phyloP scores from a whole-genome alignment of 208 protist genomes.

The Plasmodiophora brassicae region DNA sequence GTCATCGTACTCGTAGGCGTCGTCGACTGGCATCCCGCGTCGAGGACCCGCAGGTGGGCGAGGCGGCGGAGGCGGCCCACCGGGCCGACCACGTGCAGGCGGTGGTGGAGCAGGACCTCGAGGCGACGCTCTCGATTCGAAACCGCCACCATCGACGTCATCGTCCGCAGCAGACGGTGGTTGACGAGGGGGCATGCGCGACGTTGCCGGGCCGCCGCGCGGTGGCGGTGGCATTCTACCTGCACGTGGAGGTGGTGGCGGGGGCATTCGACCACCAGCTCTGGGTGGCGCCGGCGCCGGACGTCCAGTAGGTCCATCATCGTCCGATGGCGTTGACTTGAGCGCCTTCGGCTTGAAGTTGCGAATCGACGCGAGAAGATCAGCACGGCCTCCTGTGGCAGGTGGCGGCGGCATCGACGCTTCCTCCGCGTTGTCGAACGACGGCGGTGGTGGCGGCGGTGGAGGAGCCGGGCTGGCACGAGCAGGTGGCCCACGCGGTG shows the following conservation, averaged over 20 bases:
- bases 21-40: no score
- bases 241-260: not conserved
- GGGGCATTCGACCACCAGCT: not conserved
- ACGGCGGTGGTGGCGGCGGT: not conserved
- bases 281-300: not conserved
- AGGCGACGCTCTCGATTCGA: not conserved
- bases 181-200: no score
- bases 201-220: no score
- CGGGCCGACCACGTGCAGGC: not conserved
- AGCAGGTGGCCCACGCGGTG: no score
- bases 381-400: not conserved
- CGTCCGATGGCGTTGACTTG: not conserved
- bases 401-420: no score
- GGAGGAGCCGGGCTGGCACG: not conserved
- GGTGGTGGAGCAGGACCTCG: not conserved
- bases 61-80: not conserved
- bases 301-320: not conserved
- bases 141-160: no score
- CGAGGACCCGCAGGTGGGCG: no score
- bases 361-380: not conserved
- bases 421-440: not conserved
- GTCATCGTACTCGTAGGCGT: no score
- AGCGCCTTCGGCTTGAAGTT: not conserved
- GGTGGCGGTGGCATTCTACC: not conserved
- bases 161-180: no score